Conservation (phyloP, 2,329 filamentous ascomycete genomes). For the Cladosporium sp. region DNA sequence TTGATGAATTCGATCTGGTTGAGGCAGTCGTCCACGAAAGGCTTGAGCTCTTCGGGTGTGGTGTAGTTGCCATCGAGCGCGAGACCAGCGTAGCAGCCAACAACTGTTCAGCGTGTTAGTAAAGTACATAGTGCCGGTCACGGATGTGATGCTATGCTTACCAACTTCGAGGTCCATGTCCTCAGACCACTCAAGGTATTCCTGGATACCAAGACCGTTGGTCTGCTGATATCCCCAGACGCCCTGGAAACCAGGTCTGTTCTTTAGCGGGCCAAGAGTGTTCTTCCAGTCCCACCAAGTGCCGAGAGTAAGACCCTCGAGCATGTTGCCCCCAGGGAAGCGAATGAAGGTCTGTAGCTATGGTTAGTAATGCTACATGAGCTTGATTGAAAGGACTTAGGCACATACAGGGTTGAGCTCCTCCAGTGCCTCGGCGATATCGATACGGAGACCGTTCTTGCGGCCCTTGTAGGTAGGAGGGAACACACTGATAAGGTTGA, state of each 20-base stretch:
- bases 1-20: conserved; percentile 60
- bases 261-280: conserved; percentile 46
- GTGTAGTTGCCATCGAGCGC: conserved; percentile 46
- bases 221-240: conserved; percentile 59
- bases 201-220: conserved; percentile 56
- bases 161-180: conserved; percentile 13
- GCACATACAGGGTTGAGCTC: conserved; percentile 41
- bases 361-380: background rate
- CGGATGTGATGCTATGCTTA: background rate
- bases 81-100: conserved; percentile 23
- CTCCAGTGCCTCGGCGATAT: conserved; percentile 45
- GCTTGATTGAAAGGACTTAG: too few relatives aligned
- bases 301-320: conserved; percentile 35
- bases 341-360: conserved; percentile 31
- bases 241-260: conserved; percentile 44
- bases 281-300: conserved; percentile 49
- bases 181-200: conserved; percentile 56
- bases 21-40: conserved; percentile 56
- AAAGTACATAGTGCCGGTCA: conserved; percentile 19
- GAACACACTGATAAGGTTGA: conserved; percentile 52
- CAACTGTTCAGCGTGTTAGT: conserved; percentile 8
- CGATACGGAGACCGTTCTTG: conserved; percentile 48
- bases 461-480: conserved; percentile 52
- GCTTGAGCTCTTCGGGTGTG: conserved; percentile 45
- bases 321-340: conserved; percentile 51